Evolutionary conservation across 129 eudicot species (phyloP).

Genomic region (Mikania micrantha): DNA sequence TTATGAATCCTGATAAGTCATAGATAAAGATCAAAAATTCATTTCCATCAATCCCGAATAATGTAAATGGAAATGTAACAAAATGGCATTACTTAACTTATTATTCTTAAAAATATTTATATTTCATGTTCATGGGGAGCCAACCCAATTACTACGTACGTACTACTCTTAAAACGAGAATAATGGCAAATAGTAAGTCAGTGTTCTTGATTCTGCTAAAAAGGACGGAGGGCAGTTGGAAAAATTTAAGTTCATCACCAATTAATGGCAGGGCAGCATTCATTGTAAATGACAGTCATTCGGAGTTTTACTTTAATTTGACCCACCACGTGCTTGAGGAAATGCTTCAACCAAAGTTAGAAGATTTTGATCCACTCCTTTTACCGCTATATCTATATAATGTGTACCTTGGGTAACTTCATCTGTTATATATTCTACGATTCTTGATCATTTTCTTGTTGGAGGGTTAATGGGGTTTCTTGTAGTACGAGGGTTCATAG

Average conservation of each 20-base stretch:
- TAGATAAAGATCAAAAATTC: no score
- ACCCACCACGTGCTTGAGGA: slow-evolving; percentile 28
- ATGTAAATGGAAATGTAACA: no score
- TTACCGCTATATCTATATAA: background rate
- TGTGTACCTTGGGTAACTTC: background rate
- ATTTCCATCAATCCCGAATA: no score
- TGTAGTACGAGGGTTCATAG: background rate
- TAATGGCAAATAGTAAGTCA: slow-evolving; percentile 1
- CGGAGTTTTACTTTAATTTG: slow-evolving; percentile 21
- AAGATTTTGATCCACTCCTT: background rate
- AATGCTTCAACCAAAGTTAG: slow-evolving; percentile 5
- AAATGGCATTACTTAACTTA: no score
- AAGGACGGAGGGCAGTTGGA: slow-evolving; percentile 18
- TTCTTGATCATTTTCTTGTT: background rate
- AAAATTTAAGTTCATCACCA: slow-evolving; percentile 12
- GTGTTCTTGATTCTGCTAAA: slow-evolving; percentile 5
- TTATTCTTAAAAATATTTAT: no score
- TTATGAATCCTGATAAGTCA: no score
- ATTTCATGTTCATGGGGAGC: slow-evolving; percentile 2
- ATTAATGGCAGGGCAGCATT: slow-evolving; percentile 11
- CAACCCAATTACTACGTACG: background rate
- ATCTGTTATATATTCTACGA: background rate
- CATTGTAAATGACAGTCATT: slow-evolving; percentile 1
- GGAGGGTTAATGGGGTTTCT: slow-evolving; percentile 16
- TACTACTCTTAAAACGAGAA: slow-evolving; percentile 2